These are phyloP conservation scores for Blastobotrys arbuscula DNA, from an alignment of 1,139 yeast species.

Conservation along the genomic window DNA sequence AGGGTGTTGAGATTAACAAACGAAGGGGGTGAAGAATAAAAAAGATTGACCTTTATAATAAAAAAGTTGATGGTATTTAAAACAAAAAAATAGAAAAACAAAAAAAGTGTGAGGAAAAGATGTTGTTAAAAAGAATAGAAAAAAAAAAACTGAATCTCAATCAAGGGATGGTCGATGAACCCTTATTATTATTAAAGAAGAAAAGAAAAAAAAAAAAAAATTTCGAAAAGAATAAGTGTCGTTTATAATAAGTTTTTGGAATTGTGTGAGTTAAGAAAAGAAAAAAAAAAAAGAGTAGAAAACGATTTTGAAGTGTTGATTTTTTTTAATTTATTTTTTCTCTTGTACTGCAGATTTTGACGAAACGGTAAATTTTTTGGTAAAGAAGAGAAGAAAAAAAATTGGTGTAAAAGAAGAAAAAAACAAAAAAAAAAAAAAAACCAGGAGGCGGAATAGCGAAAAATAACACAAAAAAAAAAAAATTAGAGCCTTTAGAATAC, in stretches of 20 bases:
- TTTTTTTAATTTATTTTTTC: neutral
- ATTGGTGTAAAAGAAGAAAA: too few species aligned
- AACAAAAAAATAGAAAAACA: neutral
- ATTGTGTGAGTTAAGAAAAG: neutral
- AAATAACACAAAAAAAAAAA: neutral
- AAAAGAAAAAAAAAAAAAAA: neutral
- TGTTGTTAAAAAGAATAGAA: too few species aligned
- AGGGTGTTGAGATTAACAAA: neutral
- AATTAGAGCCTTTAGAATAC: neutral
- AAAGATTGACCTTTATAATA: neutral
- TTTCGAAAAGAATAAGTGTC: neutral
- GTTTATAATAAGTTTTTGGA: neutral
- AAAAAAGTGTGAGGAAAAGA: too few species aligned
- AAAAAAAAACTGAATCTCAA: too few species aligned
- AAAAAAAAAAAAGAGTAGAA: neutral
- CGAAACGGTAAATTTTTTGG: neutral
- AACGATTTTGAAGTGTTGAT: neutral
- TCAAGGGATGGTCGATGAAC: neutral
- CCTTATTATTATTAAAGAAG: neutral
- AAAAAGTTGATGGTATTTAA: neutral
- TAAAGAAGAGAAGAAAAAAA: neutral
- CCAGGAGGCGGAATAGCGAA: neutral
- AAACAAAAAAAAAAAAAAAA: neutral
- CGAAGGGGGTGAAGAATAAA: neutral
- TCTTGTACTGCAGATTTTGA: neutral